Percentiles rank a stretch among this genome's conserved stretches.
phyloP scores from a whole-genome alignment of 768 basidiomycete species.

The Krasilnikovozyma curviuscula region DNA sequence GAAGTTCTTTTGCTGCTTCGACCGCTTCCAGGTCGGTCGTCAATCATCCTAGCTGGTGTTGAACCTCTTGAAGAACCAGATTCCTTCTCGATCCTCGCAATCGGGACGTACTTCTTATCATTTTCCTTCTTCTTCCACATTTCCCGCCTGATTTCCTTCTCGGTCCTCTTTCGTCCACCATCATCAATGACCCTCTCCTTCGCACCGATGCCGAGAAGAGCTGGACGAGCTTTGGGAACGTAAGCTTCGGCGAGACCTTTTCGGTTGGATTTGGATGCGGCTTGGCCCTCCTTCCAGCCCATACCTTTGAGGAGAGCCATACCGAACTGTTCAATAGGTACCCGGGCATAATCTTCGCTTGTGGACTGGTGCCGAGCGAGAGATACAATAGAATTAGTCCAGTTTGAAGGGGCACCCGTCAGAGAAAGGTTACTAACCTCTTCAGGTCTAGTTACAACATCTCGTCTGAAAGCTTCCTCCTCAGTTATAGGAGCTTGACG shows the following conservation, averaged over 20 bases:
- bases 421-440: slow-evolving; percentile 16
- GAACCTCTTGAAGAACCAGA: slow-evolving; percentile 13
- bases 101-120: slow-evolving; percentile 64
- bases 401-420: background rate
- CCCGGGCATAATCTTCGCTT: slow-evolving; percentile 66
- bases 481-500: slow-evolving; percentile 41
- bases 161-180: slow-evolving; percentile 12
- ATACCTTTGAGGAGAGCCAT: slow-evolving; percentile 83
- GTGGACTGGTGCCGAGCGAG: slow-evolving; percentile 32
- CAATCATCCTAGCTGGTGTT: slow-evolving; percentile 7
- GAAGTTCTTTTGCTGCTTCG: slow-evolving; percentile 1
- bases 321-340: slow-evolving; percentile 84
- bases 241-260: slow-evolving; percentile 55
- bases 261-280: slow-evolving; percentile 44
- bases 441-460: slow-evolving; percentile 46
- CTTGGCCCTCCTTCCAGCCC: slow-evolving; percentile 79
- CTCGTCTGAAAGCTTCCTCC: slow-evolving; percentile 63
- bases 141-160: slow-evolving; percentile 23
- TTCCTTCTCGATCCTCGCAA: slow-evolving; percentile 49
- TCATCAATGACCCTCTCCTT: slow-evolving; percentile 36
- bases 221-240: slow-evolving; percentile 60
- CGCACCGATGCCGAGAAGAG: slow-evolving; percentile 79
- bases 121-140: slow-evolving; percentile 29
- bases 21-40: background rate
- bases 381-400: background rate